Percentiles rank a stretch among this genome's conserved stretches.
These are phyloP conservation scores for Jamesozyma lodderae DNA, from an alignment of 805 yeast species.

Conservation along the genomic window DNA sequence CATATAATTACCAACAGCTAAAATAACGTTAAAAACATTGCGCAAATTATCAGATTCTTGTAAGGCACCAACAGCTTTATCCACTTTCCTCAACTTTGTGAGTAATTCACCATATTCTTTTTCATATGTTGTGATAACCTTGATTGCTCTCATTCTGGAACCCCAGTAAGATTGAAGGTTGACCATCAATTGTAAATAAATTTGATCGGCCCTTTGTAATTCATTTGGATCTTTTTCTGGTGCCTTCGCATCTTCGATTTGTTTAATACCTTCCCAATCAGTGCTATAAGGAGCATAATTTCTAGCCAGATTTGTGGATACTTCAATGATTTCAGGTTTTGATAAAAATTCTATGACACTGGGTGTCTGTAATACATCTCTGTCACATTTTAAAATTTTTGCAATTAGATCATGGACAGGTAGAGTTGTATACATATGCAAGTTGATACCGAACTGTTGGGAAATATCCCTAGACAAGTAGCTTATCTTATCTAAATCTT, in stretches of 20 bases:
- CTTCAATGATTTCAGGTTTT: conserved; percentile 64
- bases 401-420: conserved; percentile 57
- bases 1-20: conserved; percentile 94
- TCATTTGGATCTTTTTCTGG: conserved; percentile 69
- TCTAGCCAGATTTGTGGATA: conserved; percentile 60
- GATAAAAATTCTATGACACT: conserved; percentile 80
- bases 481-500: conserved; percentile 47
- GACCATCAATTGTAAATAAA: conserved; percentile 73
- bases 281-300: conserved; percentile 74
- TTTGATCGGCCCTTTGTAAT: conserved; percentile 77
- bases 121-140: conserved; percentile 59
- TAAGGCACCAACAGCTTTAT: conserved; percentile 61
- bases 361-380: conserved; percentile 54
- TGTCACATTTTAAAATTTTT: conserved; percentile 70
- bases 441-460: conserved; percentile 90
- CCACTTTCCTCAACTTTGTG: conserved; percentile 57
- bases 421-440: conserved; percentile 62
- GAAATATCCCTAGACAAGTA: conserved; percentile 77
- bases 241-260: conserved; percentile 31
- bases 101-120: conserved; percentile 70
- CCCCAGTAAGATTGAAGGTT: conserved; percentile 87
- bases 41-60: conserved; percentile 58
- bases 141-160: conserved; percentile 77
- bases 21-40: conserved; percentile 69
- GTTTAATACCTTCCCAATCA: conserved; percentile 46